Percentiles rank a stretch among this genome's conserved stretches.
Evolutionary conservation across 2,329 filamentous ascomycete genomes (phyloP).

Genomic region (Xylaria sp.): DNA sequence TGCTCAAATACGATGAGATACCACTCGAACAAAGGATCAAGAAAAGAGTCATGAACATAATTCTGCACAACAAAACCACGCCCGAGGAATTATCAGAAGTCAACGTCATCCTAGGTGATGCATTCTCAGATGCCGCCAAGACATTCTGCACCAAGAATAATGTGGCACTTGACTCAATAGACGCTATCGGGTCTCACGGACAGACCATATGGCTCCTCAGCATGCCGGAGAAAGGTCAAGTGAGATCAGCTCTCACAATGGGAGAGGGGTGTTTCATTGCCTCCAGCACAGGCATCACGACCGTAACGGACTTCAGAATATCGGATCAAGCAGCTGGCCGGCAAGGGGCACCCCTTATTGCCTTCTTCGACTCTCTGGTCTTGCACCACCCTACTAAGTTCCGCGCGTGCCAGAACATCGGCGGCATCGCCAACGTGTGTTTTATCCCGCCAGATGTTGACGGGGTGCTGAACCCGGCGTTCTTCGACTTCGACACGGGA

Average conservation of each 20-base stretch:
- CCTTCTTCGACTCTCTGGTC: conserved; percentile 67
- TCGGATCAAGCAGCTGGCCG: conserved; percentile 67
- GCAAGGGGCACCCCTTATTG: conserved; percentile 66
- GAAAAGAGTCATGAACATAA: conserved; percentile 67
- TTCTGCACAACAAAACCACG: conserved; percentile 64
- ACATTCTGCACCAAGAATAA: conserved; percentile 60
- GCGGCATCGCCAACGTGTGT: conserved; percentile 70
- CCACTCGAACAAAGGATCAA: conserved; percentile 65
- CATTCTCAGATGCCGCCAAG: conserved; percentile 64
- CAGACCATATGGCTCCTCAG: conserved; percentile 68
- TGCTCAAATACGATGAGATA: conserved; percentile 68
- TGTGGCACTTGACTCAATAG: conserved; percentile 59
- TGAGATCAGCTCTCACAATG: conserved; percentile 64
- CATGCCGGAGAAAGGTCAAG: conserved; percentile 62
- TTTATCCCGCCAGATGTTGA: conserved; percentile 64
- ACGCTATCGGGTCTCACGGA: conserved; percentile 67
- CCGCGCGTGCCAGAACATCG: conserved; percentile 70
- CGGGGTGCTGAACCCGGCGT: conserved; percentile 50
- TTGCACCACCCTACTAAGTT: conserved; percentile 67
- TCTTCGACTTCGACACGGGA: conserved; percentile 66
- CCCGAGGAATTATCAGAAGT: conserved; percentile 66
- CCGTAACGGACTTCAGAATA: conserved; percentile 68
- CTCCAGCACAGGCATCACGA: conserved; percentile 66
- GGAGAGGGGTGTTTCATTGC: conserved; percentile 67
- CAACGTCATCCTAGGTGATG: conserved; percentile 67